Evolutionary conservation across 345 rosid species (phyloP).

Genomic region (Eucalyptus cloeziana): DNA sequence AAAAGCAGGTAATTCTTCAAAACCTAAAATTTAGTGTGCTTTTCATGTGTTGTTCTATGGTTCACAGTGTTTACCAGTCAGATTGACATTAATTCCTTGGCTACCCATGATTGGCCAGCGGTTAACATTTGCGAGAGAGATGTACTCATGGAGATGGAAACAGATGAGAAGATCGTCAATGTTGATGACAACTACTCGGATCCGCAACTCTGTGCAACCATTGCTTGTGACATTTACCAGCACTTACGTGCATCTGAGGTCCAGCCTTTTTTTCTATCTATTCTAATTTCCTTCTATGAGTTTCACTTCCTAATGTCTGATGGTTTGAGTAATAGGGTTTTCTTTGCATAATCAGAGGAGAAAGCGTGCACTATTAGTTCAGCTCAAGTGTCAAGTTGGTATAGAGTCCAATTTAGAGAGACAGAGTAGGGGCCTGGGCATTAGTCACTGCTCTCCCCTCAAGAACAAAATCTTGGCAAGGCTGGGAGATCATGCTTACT

Average conservation of each 20-base stretch:
- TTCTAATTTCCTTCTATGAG: neutral
- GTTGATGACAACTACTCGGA: conserved; percentile 44
- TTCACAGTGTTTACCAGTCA: neutral
- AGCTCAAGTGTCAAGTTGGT: neutral
- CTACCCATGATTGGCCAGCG: neutral
- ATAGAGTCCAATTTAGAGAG: neutral
- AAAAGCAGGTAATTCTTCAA: conserved; percentile 21
- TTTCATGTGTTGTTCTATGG: neutral
- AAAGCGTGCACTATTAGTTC: neutral
- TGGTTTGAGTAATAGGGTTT: neutral
- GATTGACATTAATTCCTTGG: neutral
- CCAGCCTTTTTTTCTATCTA: neutral
- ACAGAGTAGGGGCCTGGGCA: neutral
- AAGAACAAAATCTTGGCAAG: neutral
- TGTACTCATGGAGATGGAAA: conserved; percentile 29
- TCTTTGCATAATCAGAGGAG: neutral
- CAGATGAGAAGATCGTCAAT: conserved; percentile 28
- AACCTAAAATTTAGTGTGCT: neutral
- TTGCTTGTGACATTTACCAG: conserved; percentile 43
- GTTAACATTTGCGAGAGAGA: conserved; percentile 57
- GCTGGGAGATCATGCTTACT: neutral
- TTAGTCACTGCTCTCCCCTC: neutral
- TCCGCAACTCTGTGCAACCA: conserved; percentile 79
- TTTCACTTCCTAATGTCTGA: neutral
- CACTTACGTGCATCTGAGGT: conserved; percentile 75